These are phyloP conservation scores for Arctium lappa DNA, from an alignment of 129 eudicot genomes.

Conservation along the genomic window DNA sequence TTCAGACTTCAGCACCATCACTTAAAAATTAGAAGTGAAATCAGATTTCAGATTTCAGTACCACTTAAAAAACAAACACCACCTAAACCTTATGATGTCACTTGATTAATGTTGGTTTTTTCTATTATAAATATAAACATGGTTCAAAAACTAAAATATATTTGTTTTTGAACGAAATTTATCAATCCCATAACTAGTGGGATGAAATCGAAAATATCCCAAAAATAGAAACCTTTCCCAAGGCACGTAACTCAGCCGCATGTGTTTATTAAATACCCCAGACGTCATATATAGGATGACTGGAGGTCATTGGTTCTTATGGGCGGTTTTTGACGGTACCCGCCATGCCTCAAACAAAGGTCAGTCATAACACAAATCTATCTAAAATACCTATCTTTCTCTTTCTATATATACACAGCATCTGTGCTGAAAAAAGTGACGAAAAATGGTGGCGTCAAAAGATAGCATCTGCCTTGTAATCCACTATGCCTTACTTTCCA, in stretches of 20 bases:
- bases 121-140: too few species aligned
- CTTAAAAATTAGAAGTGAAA: too few species aligned
- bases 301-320: slow-evolving; percentile 20
- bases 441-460: slow-evolving; percentile 8
- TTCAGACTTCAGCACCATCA: too few species aligned
- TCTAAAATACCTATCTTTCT: neutral
- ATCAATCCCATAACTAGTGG: neutral
- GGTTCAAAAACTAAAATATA: too few species aligned
- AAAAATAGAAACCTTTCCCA: neutral
- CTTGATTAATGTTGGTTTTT: too few species aligned
- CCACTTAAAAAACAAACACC: too few species aligned
- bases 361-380: neutral
- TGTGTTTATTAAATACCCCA: neutral
- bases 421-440: slow-evolving; percentile 19
- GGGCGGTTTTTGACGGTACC: slow-evolving; percentile 28
- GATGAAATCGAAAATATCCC: neutral
- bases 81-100: too few species aligned
- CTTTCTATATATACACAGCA: neutral
- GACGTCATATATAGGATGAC: slow-evolving; percentile 10
- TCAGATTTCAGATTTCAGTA: too few species aligned
- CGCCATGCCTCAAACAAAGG: neutral
- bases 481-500: slow-evolving; percentile 19
- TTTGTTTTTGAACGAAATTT: too few species aligned
- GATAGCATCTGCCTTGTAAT: neutral
- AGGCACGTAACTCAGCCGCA: slow-evolving; percentile 9